These are phyloP conservation scores for Pseudonitzschia multiseries DNA, from an alignment of 108 stramenopile species.

Conservation along the genomic window DNA sequence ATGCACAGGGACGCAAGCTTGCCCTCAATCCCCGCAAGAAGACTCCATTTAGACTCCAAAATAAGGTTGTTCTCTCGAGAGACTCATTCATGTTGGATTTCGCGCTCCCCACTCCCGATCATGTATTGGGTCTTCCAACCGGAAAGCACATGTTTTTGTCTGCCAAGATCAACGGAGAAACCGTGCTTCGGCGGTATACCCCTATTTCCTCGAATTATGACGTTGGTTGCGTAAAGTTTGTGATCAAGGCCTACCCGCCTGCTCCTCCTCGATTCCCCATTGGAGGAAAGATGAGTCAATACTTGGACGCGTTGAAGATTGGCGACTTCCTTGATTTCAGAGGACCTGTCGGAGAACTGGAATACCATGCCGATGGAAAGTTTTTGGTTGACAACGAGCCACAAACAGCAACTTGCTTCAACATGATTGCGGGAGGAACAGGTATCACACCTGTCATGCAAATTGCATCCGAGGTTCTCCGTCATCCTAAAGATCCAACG, in stretches of 20 bases:
- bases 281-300: conserved; percentile 96
- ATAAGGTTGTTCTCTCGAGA: conserved; percentile 87
- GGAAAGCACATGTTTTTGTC: conserved; percentile 96
- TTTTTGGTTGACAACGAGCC: conserved; percentile 80
- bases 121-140: conserved; percentile 94
- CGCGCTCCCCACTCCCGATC: conserved; percentile 85
- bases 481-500: conserved; percentile 86
- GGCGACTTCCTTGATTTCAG: conserved; percentile 90
- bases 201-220: conserved; percentile 94
- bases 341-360: conserved; percentile 92
- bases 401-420: conserved; percentile 67
- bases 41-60: conserved; percentile 78
- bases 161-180: conserved; percentile 77
- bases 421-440: conserved; percentile 97
- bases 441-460: conserved; percentile 97
- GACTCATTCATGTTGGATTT: conserved; percentile 95
- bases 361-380: conserved; percentile 88
- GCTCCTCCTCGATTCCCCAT: conserved; percentile 82
- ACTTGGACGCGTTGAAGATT: conserved; percentile 83
- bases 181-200: conserved; percentile 90
- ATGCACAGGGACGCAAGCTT: conserved; percentile 60
- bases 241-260: conserved; percentile 94
- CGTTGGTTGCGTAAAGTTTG: conserved; percentile 94
- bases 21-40: conserved; percentile 89
- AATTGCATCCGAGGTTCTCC: conserved; percentile 85